A percentile compares a stretch with the other conserved stretches of the same genome.
Evolutionary conservation across 371 early-diverging fungal species (phyloP).

Genomic region (Ordospora colligata): DNA sequence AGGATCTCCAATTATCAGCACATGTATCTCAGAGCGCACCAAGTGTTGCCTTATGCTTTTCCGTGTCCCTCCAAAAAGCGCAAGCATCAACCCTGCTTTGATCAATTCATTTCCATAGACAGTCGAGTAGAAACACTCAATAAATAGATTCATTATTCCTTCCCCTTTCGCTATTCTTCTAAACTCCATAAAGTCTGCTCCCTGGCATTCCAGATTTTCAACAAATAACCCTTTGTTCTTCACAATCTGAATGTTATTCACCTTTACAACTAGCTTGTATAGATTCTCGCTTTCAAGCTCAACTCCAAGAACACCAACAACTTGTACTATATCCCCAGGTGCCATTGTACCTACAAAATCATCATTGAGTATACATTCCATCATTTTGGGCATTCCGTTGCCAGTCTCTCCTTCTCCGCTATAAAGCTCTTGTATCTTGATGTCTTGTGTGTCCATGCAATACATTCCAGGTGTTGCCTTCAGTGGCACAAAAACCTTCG

Average conservation of each 20-base stretch:
- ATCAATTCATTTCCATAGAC: constrained; percentile 68
- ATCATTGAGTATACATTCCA: constrained; percentile 48
- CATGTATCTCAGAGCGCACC: constrained; percentile 56
- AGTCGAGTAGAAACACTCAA: constrained; percentile 65
- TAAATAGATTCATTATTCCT: constrained; percentile 61
- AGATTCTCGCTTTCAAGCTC: constrained; percentile 36
- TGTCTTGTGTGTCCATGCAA: constrained; percentile 52
- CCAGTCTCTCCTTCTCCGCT: neutral
- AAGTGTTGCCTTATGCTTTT: constrained; percentile 34
- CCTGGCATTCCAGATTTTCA: neutral
- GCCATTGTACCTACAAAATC: constrained; percentile 51
- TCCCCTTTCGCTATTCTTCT: constrained; percentile 60
- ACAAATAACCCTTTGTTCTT: constrained; percentile 41
- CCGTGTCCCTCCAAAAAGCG: constrained; percentile 65
- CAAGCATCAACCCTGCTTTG: constrained; percentile 65
- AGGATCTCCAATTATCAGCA: constrained; percentile 63
- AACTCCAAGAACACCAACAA: constrained; percentile 52
- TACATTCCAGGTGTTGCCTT: constrained; percentile 22
- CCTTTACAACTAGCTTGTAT: constrained; percentile 50
- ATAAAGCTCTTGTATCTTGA: constrained; percentile 54
- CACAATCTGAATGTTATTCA: constrained; percentile 46
- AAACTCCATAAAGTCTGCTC: constrained; percentile 29
- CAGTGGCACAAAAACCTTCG: constrained; percentile 45
- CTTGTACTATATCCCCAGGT: constrained; percentile 56
- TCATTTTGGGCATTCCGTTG: constrained; percentile 24